Base-by-base conservation (phyloP, 169 alveolate species). In the Plasmodium ovale region DNA sequence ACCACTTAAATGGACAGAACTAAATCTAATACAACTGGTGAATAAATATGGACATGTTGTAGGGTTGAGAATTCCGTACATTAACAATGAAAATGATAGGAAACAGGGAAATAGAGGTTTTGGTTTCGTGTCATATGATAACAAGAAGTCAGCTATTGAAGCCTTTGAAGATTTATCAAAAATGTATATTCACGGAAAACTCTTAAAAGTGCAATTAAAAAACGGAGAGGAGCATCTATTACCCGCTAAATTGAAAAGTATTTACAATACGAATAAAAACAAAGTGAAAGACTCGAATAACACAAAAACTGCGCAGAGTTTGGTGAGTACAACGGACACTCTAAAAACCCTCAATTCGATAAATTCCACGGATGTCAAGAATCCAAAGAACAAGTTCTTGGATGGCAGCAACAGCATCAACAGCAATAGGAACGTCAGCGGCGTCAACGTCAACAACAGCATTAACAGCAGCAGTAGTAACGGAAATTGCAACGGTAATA, bases 1-100 rank as follows among this genome's bases (percentile, higher is more conserved):
- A 27, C 94, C 94, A n/a, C 87, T 88, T 59, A 92, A 87, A 51
- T 92, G 94, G 94, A 92, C 94, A 14, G 94, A 92, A 54, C 79
- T 92, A 25, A 92, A 92, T 37, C 56, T 92, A 12, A 92, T 92
- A 68, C 94, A 92, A 51, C 72, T 92, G n/a, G 92, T 92, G 51
- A 92, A 92, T 47, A 92, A 85, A 72, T 92, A 88, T 56, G 94
- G 94, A 5, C 94, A 92, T 21, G 92, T 92, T 65, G 94, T 92
- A 25, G 96, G 96, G 1, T 84, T 94, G 25, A 65, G 96, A 19
- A 88, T 94, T 19, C 96, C 96, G 23, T 82, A 82, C 39, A 37
- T 68, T 25, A 82, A 68, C 59, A 92, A 87, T 12, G 91, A 92
- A 6, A 87, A 92, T 59, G 93, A 89, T 7, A 92, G 82, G 87